Evolutionary conservation across 2,329 filamentous ascomycete species (phyloP).

Genomic region (Cladorrhinum sp.): DNA sequence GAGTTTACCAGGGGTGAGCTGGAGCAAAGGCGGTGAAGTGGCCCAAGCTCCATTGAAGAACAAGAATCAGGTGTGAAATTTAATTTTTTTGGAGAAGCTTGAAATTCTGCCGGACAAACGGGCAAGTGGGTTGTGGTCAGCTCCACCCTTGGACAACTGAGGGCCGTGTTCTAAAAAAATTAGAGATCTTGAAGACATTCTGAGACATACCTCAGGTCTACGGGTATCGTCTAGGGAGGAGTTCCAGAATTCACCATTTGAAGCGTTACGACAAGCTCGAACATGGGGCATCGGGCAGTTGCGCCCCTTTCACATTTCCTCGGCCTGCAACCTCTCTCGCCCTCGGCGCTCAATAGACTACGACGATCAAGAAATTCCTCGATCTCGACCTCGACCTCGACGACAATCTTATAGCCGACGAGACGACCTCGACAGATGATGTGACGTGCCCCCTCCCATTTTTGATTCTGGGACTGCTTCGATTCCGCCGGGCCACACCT

Average conservation of each 20-base stretch:
- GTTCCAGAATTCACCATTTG: not conserved
- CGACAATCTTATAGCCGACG: not conserved
- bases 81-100: not conserved
- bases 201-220: not conserved
- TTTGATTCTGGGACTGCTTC: constrained; percentile 7
- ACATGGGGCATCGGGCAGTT: constrained; percentile 4
- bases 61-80: not conserved
- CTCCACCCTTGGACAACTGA: not conserved
- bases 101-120: constrained; percentile 2
- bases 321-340: not conserved
- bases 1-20: not conserved
- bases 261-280: constrained; percentile 1
- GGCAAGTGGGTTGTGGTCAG: not conserved
- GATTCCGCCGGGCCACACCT: constrained; percentile 6
- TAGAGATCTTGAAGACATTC: not conserved
- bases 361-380: not conserved
- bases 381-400: not conserved
- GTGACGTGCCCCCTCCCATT: constrained; percentile 1
- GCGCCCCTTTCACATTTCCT: constrained; percentile 1
- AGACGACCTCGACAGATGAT: constrained; percentile 2
- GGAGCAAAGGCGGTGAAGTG: not conserved
- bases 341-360: not conserved
- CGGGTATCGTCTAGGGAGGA: not conserved
- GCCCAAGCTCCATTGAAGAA: not conserved
- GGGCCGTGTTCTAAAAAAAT: not conserved